Conservation (phyloP, 2,329 filamentous ascomycete genomes). For the Alternaria sp. region DNA sequence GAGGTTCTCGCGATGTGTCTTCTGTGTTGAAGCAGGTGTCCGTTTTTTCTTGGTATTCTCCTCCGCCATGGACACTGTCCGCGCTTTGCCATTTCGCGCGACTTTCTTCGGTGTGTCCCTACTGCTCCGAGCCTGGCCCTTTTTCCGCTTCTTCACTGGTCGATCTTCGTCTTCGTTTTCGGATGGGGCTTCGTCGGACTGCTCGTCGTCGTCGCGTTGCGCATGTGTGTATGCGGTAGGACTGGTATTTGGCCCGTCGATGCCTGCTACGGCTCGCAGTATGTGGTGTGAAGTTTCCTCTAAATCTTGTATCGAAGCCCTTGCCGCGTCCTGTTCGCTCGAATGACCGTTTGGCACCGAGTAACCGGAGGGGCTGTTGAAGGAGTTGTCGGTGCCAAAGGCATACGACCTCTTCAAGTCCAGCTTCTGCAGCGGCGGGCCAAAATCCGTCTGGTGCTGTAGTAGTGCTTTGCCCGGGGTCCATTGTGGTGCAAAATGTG, state of each 20-base stretch:
- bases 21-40: constrained; percentile 35
- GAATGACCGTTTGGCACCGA: constrained; percentile 33
- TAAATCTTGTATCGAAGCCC: constrained; percentile 38
- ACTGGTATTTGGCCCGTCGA: constrained; percentile 21
- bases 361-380: constrained; percentile 45
- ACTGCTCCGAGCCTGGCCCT: constrained; percentile 24
- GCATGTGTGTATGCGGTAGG: constrained; percentile 18
- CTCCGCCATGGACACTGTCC: constrained; percentile 34
- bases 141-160: constrained; percentile 39
- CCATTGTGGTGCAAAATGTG: constrained; percentile 42
- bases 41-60: constrained; percentile 40
- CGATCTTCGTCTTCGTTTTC: constrained; percentile 34
- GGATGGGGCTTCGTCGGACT: constrained; percentile 36
- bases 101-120: constrained; percentile 34
- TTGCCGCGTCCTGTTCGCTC: constrained; percentile 35
- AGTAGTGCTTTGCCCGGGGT: constrained; percentile 29
- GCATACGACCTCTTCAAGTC: constrained; percentile 45
- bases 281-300: constrained; percentile 30
- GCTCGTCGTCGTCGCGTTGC: constrained; percentile 31
- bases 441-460: constrained; percentile 32
- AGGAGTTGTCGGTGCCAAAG: constrained; percentile 49
- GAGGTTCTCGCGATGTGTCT: constrained; percentile 63
- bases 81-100: constrained; percentile 31
- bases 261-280: constrained; percentile 17
- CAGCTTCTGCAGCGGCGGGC: constrained; percentile 25